Conservation (phyloP, 441 rosid genomes). For the Sinapis alba region DNA sequence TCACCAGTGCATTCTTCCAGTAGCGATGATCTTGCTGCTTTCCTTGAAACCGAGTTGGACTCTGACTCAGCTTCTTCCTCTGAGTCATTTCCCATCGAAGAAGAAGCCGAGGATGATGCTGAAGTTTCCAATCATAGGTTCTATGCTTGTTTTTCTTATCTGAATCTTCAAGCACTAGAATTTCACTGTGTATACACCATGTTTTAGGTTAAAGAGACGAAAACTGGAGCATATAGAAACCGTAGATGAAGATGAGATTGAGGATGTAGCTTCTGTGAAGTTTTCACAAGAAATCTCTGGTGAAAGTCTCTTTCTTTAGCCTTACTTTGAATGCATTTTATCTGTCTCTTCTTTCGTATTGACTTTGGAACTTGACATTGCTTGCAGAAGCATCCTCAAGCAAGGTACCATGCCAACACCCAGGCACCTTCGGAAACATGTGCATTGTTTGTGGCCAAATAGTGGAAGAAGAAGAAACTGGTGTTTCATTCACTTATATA, state of each 20-base stretch:
- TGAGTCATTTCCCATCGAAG: conserved; percentile 34
- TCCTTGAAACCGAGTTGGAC: conserved; percentile 34
- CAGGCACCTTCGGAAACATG: conserved; percentile 77
- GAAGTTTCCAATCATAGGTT: conserved; percentile 37
- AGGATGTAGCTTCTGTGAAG: conserved; percentile 40
- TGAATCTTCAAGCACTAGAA: not conserved
- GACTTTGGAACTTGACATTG: not conserved
- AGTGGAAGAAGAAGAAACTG: conserved; percentile 65
- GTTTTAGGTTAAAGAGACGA: conserved; percentile 58
- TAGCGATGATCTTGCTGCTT: conserved; percentile 41
- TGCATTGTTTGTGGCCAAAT: conserved; percentile 69
- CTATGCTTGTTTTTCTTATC: not conserved
- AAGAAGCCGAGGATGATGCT: conserved; percentile 28
- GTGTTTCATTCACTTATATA: conserved; percentile 75
- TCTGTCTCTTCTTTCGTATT: not conserved
- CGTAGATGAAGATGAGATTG: conserved; percentile 41
- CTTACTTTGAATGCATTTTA: not conserved
- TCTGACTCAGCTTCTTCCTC: conserved; percentile 37
- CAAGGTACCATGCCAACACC: conserved; percentile 61
- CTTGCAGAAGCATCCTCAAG: conserved; percentile 55
- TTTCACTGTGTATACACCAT: not conserved
- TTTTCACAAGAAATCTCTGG: conserved; percentile 45
- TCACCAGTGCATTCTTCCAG: conserved; percentile 44
- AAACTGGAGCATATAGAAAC: conserved; percentile 53
- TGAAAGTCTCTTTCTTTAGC: conserved; percentile 33